Conservation (phyloP, 192 early-diverging fungal genomes). For the Endogone sp. region DNA sequence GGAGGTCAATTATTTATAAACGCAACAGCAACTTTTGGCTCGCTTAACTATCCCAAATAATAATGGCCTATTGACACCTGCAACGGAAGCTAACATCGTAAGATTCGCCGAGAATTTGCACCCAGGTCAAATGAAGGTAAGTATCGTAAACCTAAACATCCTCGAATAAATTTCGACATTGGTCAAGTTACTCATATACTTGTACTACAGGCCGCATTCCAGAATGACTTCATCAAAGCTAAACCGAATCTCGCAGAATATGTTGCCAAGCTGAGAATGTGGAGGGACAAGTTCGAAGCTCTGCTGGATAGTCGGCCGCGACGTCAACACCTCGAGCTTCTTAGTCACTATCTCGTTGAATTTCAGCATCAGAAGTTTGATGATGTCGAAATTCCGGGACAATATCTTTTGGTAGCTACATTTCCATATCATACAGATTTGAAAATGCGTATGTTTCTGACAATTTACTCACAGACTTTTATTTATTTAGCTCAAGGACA, state of each 20-base stretch:
- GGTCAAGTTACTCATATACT: background rate
- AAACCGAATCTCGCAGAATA: slow-evolving; percentile 83
- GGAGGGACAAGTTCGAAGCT: slow-evolving; percentile 92
- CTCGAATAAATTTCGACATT: slow-evolving; percentile 1
- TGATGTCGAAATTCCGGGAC: slow-evolving; percentile 98
- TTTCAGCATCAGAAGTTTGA: slow-evolving; percentile 99
- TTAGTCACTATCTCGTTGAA: slow-evolving; percentile 91
- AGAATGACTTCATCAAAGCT: slow-evolving; percentile 86
- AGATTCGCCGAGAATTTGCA: slow-evolving; percentile 88
- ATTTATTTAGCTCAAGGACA: slow-evolving; percentile 47
- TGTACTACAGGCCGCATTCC: slow-evolving; percentile 62
- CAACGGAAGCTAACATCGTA: slow-evolving; percentile 76
- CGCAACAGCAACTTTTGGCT: slow-evolving; percentile 58
- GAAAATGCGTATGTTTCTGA: background rate
- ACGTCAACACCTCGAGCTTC: slow-evolving; percentile 79
- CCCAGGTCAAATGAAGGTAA: slow-evolving; percentile 71
- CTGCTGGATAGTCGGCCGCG: slow-evolving; percentile 80
- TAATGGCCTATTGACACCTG: slow-evolving; percentile 53
- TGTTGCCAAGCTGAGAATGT: slow-evolving; percentile 82
- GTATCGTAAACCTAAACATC: background rate
- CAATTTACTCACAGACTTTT: slow-evolving; percentile 1
- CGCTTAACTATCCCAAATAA: slow-evolving; percentile 58
- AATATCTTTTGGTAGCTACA: slow-evolving; percentile 76
- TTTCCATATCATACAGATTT: background rate
- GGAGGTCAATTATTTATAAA: background rate